These are phyloP conservation scores for Microthlaspi erraticum DNA, from an alignment of 345 rosid species.

Conservation along the genomic window DNA sequence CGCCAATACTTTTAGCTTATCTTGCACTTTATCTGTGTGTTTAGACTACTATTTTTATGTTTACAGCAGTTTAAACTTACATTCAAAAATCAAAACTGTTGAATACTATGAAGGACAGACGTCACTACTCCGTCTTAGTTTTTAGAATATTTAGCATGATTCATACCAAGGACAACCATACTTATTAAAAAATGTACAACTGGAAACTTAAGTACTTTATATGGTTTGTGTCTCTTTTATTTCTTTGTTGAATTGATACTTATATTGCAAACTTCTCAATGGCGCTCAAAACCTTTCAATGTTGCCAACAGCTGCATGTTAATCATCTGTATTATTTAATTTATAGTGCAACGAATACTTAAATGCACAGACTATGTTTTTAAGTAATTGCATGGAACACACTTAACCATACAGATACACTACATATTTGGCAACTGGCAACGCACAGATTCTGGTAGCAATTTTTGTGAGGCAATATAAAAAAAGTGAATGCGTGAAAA, in stretches of 20 bases:
- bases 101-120: background rate
- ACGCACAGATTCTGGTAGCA: conserved; percentile 13
- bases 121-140: conserved; percentile 20
- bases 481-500: conserved; percentile 26
- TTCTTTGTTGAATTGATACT: background rate
- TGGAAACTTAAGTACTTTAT: background rate
- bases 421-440: background rate
- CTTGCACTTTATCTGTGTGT: conserved; percentile 32
- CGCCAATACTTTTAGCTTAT: conserved; percentile 24
- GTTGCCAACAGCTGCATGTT: conserved; percentile 8
- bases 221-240: background rate
- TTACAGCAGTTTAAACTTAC: conserved; percentile 17
- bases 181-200: background rate
- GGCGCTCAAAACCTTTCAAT: background rate
- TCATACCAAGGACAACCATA: conserved; percentile 32
- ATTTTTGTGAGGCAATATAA: conserved; percentile 2
- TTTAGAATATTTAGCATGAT: conserved; percentile 26
- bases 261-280: conserved; percentile 6
- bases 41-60: conserved; percentile 12
- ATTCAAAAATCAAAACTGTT: background rate
- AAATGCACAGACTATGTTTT: conserved; percentile 1
- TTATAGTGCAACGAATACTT: background rate
- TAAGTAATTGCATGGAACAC: conserved; percentile 29
- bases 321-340: conserved; percentile 7
- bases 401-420: conserved; percentile 19